Base-by-base conservation (phyloP, 345 rosid genomes). In the Syzygium jambos region DNA sequence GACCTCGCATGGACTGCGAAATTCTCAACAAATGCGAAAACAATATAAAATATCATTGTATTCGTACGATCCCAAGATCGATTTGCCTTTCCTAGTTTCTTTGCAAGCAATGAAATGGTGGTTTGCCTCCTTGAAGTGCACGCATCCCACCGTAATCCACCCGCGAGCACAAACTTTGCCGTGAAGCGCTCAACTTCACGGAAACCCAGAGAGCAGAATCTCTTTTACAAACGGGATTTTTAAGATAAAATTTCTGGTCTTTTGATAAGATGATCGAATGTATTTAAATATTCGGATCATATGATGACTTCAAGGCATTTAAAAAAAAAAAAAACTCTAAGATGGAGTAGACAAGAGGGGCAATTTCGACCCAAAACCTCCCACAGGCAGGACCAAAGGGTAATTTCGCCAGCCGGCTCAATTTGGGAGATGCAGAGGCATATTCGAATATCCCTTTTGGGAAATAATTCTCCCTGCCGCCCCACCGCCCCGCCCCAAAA, bases 401-500 rank as follows among this genome's bases (percentile, higher is more conserved):
- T 91, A 84, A 89, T 89, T 89, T 9, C 49, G 55, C 3, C 0
- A 1, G 46, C 54, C 41, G 84, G 46, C 85, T 0, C 9, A 46
- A 17, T 1, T 4, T 46, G 55, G 10, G 34, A 12, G 38, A 8
- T 22, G 12, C 85, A 23, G 84, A 59, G 9, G 93, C 89, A 92
- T 92, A 93, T 92, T 89, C 93, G 95, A 78, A 93, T 93, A 92
- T 91, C 90, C 93, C 30, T 16, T 56, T 5, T 43, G 46, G 55
- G 13, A 93, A 85, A 91, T 88, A 54, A 91, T 92, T 61, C 94
- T 52, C 56, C 82, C 43, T 5, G 2, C 27, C 49, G 27, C 49
- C 43, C 22, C 0, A 2, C 11, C 4, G 63, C 63, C 63, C n/a
- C 63, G 46, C 46, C 46, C 7, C 4, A 43, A 9, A 4, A 56